Evolutionary conservation across 345 rosid genomes (phyloP), one percentile per base, ranked within the genome.

Genomic region (Aurinia saxatilis): DNA sequence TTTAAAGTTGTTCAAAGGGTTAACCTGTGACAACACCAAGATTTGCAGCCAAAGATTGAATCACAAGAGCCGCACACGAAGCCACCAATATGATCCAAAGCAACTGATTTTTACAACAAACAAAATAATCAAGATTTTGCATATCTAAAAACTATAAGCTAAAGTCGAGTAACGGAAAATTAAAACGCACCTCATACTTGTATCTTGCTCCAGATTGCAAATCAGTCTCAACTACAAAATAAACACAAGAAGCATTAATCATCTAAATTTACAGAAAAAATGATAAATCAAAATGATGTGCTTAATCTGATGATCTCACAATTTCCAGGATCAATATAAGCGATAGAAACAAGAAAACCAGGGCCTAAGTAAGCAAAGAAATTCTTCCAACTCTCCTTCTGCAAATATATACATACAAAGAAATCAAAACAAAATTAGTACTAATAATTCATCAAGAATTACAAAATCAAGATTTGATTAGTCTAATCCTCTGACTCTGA

Each of bases 271-370:
- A 65, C 3, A 6, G 31, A 46, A 16, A 48, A 13, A 49, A 0
- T 4, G 34, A 34, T 17, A 36, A 38, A 60, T 10, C 3, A 52
- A 37, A 44, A 5, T 39, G 52, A 40, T 31, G 4, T 14, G 35
- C 2, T 21, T 44, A 8, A 23, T 15, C 1, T 23, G 0, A 15
- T 50, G 41, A 49, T 39, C 90, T 82, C 79, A 92, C 98, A 87
- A 57, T 92, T 92, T 80, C 97, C 98, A 54, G 97, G 98, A 68
- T 93, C 99, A 62, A 87, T 93, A 67, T 93, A 93, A 21, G 97
- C 99, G 56, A 93, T 90, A 10, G 90, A 87, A 68, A 92, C 95
- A 47, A 92, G 97, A 71, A 92, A 92, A 40, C 98, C 99, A 10
- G 96, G 99, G 60, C 97, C 97, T 46, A 85, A 76, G 75, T 93